phyloP scores from a whole-genome alignment of 306 rosid species.

The Vachellia pachyceras region DNA sequence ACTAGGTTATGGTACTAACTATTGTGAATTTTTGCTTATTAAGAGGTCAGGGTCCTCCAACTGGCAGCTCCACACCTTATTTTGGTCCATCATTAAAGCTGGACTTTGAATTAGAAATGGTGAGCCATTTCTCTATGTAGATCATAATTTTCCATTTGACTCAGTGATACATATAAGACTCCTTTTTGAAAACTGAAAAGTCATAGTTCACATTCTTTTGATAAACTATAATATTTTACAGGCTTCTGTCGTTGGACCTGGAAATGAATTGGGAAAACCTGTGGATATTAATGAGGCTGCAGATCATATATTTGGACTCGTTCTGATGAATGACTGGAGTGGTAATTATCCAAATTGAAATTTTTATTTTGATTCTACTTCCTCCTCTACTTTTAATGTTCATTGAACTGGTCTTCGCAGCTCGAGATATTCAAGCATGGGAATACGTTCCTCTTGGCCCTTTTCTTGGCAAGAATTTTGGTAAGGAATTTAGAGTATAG shows the following conservation, averaged over 20 bases:
- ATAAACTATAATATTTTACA: slow-evolving; percentile 30
- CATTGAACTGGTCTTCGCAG: no score
- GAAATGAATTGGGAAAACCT: slow-evolving; percentile 91
- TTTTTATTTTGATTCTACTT: slow-evolving; percentile 25
- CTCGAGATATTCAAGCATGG: slow-evolving; percentile 98
- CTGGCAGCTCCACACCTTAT: slow-evolving; percentile 64
- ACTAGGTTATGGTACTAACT: slow-evolving; percentile 16
- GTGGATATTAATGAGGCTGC: slow-evolving; percentile 81
- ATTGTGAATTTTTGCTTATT: slow-evolving; percentile 38
- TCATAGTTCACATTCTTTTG: slow-evolving; percentile 32
- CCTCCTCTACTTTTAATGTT: slow-evolving; percentile 9
- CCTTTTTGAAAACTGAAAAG: slow-evolving; percentile 10
- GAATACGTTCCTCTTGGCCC: slow-evolving; percentile 98
- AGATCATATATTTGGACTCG: slow-evolving; percentile 89
- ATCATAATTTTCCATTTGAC: slow-evolving; percentile 8
- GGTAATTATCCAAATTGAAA: slow-evolving; percentile 55
- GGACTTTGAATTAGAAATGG: slow-evolving; percentile 97
- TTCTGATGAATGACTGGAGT: slow-evolving; percentile 94
- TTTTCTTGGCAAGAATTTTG: slow-evolving; percentile 93
- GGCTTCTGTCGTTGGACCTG: slow-evolving; percentile 98
- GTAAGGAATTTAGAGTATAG: slow-evolving; percentile 50
- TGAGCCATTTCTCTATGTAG: slow-evolving; percentile 40
- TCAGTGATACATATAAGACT: background rate
- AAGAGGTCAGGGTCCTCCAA: slow-evolving; percentile 93
- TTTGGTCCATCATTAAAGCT: slow-evolving; percentile 85